Evolutionary conservation across 129 eudicot genomes (phyloP).

Genomic region (Lonicera japonica): DNA sequence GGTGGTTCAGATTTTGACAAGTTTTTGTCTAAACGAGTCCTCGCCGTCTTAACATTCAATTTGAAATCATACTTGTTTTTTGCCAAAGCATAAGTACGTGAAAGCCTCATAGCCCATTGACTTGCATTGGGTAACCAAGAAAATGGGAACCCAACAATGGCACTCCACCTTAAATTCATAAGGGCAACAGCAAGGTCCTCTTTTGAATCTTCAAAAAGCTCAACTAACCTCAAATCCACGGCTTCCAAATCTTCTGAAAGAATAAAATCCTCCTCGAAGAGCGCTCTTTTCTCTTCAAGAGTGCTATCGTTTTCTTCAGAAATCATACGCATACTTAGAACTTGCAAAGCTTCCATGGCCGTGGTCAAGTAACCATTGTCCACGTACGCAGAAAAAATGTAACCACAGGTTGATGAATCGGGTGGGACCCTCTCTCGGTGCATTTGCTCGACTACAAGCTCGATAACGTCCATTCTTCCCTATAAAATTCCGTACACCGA

Average conservation of each 20-base stretch:
- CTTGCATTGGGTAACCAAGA: conserved; percentile 64
- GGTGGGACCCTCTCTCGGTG: conserved; percentile 50
- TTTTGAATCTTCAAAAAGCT: conserved; percentile 33
- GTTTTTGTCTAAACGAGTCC: too few species aligned
- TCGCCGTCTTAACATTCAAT: too few species aligned
- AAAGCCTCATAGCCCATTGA: conserved; percentile 59
- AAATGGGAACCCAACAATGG: conserved; percentile 35
- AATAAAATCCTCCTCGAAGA: conserved; percentile 40
- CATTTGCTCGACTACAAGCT: conserved; percentile 61
- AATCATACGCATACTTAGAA: conserved; percentile 74
- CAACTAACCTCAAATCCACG: conserved; percentile 30
- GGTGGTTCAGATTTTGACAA: too few species aligned
- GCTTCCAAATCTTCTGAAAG: conserved; percentile 52
- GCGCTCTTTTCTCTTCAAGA: conserved; percentile 24
- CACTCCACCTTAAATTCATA: conserved; percentile 73
- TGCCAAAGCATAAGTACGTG: conserved; percentile 23
- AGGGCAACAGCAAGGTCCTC: conserved; percentile 51
- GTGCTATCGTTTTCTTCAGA: conserved; percentile 28
- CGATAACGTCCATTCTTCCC: conserved; percentile 64
- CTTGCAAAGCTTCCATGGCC: conserved; percentile 87
- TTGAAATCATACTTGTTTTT: background rate
- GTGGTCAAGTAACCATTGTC: conserved; percentile 43
- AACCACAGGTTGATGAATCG: conserved; percentile 56
- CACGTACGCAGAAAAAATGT: conserved; percentile 57
- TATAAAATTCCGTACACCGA: conserved; percentile 31